Conservation (phyloP, 257 asterid genomes). For the Solanum pinnatisectum region DNA sequence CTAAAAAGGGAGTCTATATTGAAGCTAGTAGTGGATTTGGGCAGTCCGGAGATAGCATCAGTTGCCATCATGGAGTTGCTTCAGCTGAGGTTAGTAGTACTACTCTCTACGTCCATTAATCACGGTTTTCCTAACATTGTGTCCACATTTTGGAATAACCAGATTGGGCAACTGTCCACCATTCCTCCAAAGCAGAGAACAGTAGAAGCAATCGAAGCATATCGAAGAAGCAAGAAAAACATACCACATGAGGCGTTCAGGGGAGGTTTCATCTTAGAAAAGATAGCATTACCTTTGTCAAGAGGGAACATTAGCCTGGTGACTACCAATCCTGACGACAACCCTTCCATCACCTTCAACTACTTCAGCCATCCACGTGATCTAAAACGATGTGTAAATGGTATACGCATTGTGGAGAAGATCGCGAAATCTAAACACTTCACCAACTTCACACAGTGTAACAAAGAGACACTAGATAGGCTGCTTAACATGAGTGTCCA, state of each 20-base stretch:
- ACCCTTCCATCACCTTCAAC: conserved; percentile 88
- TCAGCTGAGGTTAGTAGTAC: conserved; percentile 74
- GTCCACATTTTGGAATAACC: neutral
- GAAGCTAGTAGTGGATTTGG: conserved; percentile 97
- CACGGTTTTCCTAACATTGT: neutral
- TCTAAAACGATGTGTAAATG: conserved; percentile 54
- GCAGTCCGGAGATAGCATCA: conserved; percentile 64
- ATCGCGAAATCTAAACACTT: conserved; percentile 49
- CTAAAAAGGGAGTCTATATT: conserved; percentile 76
- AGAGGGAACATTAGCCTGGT: conserved; percentile 38
- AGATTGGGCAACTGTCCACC: conserved; percentile 84
- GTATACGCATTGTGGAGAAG: conserved; percentile 67
- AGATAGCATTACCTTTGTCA: conserved; percentile 49
- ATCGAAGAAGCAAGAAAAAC: conserved; percentile 24
- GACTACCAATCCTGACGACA: conserved; percentile 60
- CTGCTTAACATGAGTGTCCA: conserved; percentile 64
- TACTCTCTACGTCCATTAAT: neutral
- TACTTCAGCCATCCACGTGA: conserved; percentile 85
- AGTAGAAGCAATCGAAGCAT: conserved; percentile 38
- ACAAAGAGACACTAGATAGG: conserved; percentile 39
- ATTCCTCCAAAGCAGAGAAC: conserved; percentile 62
- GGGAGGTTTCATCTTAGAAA: conserved; percentile 66
- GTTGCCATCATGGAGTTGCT: conserved; percentile 63
- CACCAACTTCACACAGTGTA: conserved; percentile 33
- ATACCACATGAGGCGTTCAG: conserved; percentile 46